Evolutionary conservation across 768 basidiomycete genomes (phyloP).

Genomic region (Kwoniella sp.): DNA sequence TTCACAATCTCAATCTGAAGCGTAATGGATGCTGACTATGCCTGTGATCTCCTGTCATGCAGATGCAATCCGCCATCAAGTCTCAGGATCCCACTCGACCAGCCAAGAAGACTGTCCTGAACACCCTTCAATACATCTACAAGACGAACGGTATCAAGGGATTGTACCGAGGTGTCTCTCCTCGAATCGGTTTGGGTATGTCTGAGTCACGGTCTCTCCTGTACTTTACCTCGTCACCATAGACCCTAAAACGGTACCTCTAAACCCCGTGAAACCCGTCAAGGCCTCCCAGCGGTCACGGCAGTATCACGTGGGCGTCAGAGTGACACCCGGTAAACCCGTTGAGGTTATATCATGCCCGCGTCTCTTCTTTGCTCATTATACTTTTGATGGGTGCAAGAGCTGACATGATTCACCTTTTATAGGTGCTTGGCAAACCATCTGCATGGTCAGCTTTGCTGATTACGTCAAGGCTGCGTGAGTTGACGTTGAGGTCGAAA

Average conservation of each 20-base stretch:
- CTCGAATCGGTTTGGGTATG: constrained; percentile 84
- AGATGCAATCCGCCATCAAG: constrained; percentile 99
- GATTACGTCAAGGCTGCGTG: constrained; percentile 79
- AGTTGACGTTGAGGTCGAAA: too few relatives aligned
- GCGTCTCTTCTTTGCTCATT: too few relatives aligned
- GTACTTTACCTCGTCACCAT: not conserved
- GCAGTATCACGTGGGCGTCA: too few relatives aligned
- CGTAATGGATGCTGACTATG: not conserved
- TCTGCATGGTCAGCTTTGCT: constrained; percentile 98
- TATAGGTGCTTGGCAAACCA: constrained; percentile 49
- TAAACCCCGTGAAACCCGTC: not conserved
- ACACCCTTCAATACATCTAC: constrained; percentile 92
- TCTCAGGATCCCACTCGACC: constrained; percentile 74
- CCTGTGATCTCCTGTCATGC: constrained; percentile 5
- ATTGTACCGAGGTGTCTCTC: constrained; percentile 94
- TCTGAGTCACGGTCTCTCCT: not conserved
- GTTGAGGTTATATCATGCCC: too few relatives aligned
- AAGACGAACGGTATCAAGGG: constrained; percentile 94
- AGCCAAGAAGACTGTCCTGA: constrained; percentile 81
- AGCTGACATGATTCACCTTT: not conserved
- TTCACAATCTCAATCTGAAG: too few relatives aligned
- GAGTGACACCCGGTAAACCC: too few relatives aligned
- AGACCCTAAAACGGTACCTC: too few relatives aligned
- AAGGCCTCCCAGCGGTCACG: not conserved
- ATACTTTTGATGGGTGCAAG: too few relatives aligned